A percentile compares a stretch with the other conserved stretches of the same genome.
Conservation (phyloP, 345 rosid species). For the Populus davidiana region DNA sequence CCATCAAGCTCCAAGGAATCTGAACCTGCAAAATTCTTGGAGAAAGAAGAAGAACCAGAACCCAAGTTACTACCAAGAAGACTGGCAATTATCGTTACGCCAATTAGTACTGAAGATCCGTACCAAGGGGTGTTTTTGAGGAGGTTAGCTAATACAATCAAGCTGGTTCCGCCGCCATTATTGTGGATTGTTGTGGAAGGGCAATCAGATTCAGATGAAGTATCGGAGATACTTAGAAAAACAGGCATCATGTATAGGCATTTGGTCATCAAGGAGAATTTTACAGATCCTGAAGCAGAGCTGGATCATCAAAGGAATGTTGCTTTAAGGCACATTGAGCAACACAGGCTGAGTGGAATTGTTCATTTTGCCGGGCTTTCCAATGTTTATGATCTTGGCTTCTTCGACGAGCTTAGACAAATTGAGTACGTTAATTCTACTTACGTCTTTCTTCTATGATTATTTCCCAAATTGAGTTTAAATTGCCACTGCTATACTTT, state of each 20-base stretch:
- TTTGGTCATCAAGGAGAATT: constrained; percentile 63
- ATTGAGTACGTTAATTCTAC: constrained; percentile 55
- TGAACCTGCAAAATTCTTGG: constrained; percentile 2
- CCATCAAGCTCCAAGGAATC: constrained; percentile 23
- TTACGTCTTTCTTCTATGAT: background rate
- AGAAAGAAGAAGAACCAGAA: constrained; percentile 3
- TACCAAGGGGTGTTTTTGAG: constrained; percentile 52
- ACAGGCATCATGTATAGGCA: constrained; percentile 84
- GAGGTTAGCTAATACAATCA: constrained; percentile 61
- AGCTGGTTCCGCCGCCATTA: constrained; percentile 61
- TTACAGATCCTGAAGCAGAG: constrained; percentile 57
- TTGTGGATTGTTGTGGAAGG: constrained; percentile 79
- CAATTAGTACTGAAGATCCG: constrained; percentile 36
- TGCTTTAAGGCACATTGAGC: constrained; percentile 73
- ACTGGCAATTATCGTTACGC: constrained; percentile 63
- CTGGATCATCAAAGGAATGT: constrained; percentile 73
- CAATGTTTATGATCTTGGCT: constrained; percentile 78
- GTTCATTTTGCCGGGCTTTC: constrained; percentile 76
- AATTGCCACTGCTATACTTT: background rate
- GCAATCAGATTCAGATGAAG: constrained; percentile 35
- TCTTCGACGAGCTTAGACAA: constrained; percentile 70
- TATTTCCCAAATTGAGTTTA: background rate
- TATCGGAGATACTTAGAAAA: constrained; percentile 53
- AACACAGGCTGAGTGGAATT: constrained; percentile 68
- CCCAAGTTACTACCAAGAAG: constrained; percentile 33